Conservation (phyloP, 2,329 filamentous ascomycete genomes). For the Fusarium austroafricanum region DNA sequence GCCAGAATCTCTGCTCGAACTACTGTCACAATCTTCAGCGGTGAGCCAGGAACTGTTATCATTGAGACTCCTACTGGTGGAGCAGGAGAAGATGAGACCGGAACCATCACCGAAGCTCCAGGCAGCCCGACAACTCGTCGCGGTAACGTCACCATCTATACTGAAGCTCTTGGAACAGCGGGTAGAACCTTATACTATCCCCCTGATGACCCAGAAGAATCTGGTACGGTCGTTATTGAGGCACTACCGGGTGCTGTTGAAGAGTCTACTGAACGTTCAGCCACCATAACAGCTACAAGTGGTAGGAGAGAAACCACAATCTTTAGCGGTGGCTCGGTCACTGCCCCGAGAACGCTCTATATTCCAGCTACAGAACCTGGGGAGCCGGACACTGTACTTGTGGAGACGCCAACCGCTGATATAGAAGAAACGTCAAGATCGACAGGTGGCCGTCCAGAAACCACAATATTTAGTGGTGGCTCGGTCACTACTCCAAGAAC, state of each 20-base stretch:
- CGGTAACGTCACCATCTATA: conserved; percentile 8
- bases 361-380: conserved; percentile 4
- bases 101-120: neutral
- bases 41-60: conserved; percentile 1
- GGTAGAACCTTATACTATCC: conserved; percentile 15
- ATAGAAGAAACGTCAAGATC: no score
- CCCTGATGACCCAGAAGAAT: conserved; percentile 1
- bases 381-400: no score
- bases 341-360: neutral
- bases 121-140: neutral
- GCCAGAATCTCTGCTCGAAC: no score
- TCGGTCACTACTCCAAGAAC: conserved; percentile 4
- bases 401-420: no score
- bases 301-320: conserved; percentile 3
- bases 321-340: conserved; percentile 14
- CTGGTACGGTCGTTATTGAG: neutral
- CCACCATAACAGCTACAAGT: neutral
- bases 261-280: neutral
- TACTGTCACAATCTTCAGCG: neutral
- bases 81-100: neutral
- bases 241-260: neutral
- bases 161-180: conserved; percentile 1
- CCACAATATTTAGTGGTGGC: conserved; percentile 10
- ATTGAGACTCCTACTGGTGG: conserved; percentile 7
- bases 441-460: no score